Conservation (phyloP, 2,329 filamentous ascomycete genomes). For the Aspergillus terreus region DNA sequence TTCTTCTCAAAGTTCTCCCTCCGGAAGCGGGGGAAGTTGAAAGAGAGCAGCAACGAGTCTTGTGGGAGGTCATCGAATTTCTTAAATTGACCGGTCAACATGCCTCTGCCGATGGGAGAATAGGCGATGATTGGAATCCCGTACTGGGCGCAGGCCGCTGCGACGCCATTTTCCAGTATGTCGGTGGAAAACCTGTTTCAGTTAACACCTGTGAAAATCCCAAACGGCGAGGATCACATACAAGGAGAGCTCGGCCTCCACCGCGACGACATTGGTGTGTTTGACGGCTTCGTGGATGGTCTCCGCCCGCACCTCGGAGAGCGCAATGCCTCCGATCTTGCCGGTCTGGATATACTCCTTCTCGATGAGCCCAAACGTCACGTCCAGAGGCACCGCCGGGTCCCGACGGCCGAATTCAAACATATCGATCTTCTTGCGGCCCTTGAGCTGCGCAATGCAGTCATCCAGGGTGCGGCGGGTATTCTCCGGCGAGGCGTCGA, state of each 20-base stretch:
- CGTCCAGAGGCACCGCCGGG: conserved; percentile 5
- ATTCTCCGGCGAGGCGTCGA: conserved; percentile 3
- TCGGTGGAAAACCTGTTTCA: conserved; percentile 6
- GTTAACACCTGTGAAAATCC: background rate
- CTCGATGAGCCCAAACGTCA: background rate
- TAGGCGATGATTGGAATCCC: conserved; percentile 69
- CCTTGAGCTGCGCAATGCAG: conserved; percentile 6
- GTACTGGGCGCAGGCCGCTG: conserved; percentile 57
- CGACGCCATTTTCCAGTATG: conserved; percentile 34
- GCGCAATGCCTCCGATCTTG: conserved; percentile 10
- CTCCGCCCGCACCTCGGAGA: conserved; percentile 8
- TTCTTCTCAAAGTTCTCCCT: conserved; percentile 62
- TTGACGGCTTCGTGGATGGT: conserved; percentile 8
- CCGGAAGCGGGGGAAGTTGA: conserved; percentile 56
- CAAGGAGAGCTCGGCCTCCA: conserved; percentile 6
- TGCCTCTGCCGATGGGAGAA: conserved; percentile 62
- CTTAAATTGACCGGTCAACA: conserved; percentile 54
- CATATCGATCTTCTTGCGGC: conserved; percentile 10
- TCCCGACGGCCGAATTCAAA: conserved; percentile 11
- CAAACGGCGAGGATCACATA: background rate
- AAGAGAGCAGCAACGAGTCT: conserved; percentile 38
- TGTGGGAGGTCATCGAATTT: conserved; percentile 53
- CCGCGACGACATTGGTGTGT: conserved; percentile 1
- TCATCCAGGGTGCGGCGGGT: conserved; percentile 4
- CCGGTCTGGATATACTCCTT: conserved; percentile 9